Evolutionary conservation across 805 yeast genomes (phyloP).

Genomic region (Lipomyces starkeyi): DNA sequence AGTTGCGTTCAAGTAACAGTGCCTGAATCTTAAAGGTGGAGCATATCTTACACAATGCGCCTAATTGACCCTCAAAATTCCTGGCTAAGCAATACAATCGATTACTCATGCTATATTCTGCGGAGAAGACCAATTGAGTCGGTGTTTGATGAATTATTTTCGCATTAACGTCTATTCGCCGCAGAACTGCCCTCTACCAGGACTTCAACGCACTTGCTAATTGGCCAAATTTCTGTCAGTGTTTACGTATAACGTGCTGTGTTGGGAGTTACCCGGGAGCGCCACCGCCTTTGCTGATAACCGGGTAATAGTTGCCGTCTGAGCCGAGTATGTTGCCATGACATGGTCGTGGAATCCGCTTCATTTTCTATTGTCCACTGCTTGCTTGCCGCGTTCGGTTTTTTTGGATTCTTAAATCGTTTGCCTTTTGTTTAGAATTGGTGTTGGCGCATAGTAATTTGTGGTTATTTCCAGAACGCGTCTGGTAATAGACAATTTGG

Average conservation of each 20-base stretch:
- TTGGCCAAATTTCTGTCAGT: background rate
- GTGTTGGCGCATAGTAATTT: background rate
- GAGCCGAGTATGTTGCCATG: background rate
- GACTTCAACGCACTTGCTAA: background rate
- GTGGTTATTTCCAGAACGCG: too few species aligned
- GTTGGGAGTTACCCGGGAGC: background rate
- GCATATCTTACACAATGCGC: background rate
- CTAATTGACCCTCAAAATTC: background rate
- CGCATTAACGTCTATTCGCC: background rate
- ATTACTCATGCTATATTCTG: background rate
- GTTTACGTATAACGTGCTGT: background rate
- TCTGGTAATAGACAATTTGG: too few species aligned
- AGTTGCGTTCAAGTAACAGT: background rate
- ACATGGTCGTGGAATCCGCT: too few species aligned
- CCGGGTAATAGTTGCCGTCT: background rate
- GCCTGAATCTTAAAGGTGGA: constrained; percentile 1
- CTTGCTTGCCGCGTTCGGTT: background rate
- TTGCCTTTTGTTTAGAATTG: background rate
- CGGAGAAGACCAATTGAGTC: background rate
- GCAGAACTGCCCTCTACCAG: background rate
- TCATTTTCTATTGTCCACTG: background rate
- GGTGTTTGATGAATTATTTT: background rate
- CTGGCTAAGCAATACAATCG: background rate
- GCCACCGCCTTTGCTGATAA: background rate
- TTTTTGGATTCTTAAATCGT: background rate